Conservation (phyloP, 768 basidiomycete genomes). For the Nevesoporus exiguus region DNA sequence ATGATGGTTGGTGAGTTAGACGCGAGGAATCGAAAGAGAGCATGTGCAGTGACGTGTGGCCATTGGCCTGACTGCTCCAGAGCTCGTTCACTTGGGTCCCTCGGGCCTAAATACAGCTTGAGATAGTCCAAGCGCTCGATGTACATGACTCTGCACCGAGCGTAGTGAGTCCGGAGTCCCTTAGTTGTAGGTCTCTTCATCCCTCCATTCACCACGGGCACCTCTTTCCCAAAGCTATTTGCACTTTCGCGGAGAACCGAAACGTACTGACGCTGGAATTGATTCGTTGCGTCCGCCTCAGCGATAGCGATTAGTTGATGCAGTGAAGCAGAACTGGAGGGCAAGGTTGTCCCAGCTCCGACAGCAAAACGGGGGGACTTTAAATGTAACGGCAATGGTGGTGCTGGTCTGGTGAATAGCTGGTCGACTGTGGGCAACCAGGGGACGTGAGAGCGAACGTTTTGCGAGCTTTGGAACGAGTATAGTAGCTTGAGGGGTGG, state of each 20-base stretch:
- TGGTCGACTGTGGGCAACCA: not conserved
- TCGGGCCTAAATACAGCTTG: not conserved
- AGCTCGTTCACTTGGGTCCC: not conserved
- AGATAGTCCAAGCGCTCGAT: not conserved
- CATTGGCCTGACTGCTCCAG: not conserved
- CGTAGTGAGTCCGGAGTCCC: not conserved
- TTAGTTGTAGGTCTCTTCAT: not conserved
- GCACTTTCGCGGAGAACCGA: not conserved
- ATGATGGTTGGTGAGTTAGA: not conserved
- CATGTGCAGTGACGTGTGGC: not conserved
- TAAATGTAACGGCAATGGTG: not conserved
- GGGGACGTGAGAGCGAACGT: not conserved
- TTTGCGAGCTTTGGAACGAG: not conserved
- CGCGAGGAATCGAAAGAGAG: not conserved
- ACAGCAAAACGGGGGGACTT: not conserved
- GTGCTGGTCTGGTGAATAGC: not conserved
- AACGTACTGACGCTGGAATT: not conserved
- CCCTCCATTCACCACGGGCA: not conserved
- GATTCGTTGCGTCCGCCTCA: constrained; percentile 5
- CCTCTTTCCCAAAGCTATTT: not conserved
- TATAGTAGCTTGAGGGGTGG: not conserved
- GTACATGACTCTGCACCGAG: not conserved
- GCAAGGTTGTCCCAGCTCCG: not conserved
- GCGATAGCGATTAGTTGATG: constrained; percentile 5
- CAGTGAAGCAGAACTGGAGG: not conserved